Percentiles rank a stretch among this genome's conserved stretches.
Conservation (phyloP, 371 early-diverging fungal species). For the Mucor ambiguus region DNA sequence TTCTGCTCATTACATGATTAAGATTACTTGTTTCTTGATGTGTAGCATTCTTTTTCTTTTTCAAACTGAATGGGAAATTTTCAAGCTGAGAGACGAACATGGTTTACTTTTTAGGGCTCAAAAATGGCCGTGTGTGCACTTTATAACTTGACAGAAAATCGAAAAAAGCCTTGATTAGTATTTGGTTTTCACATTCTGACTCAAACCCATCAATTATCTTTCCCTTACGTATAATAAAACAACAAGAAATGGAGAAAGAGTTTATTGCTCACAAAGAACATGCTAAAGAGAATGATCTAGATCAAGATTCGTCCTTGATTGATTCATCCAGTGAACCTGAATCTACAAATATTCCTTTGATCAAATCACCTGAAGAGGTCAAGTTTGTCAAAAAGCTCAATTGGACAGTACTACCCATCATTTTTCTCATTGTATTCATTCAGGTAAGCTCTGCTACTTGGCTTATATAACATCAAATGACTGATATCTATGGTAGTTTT, state of each 20-base stretch:
- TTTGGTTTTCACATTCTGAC: not conserved
- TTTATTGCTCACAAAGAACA: not conserved
- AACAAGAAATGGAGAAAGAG: not conserved
- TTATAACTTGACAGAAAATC: not conserved
- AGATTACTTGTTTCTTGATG: not conserved
- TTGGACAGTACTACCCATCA: slow-evolving; percentile 24
- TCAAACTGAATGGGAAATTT: not conserved
- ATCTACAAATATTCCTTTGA: not conserved
- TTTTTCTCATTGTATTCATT: slow-evolving; percentile 30
- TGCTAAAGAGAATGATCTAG: not conserved
- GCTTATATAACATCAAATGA: not conserved
- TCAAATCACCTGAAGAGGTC: slow-evolving; percentile 31
- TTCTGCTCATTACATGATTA: not conserved
- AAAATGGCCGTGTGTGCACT: not conserved
- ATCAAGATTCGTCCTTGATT: not conserved
- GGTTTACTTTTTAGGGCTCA: not conserved
- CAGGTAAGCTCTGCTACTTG: slow-evolving; percentile 16
- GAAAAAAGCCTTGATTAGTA: not conserved
- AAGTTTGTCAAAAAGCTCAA: slow-evolving; percentile 32
- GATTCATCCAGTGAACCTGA: not conserved
- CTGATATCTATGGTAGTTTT: slow-evolving; percentile 22
- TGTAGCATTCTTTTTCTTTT: not conserved
- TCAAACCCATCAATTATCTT: not conserved
- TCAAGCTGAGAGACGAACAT: not conserved
- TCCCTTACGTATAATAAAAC: not conserved